A percentile compares a stretch with the other conserved stretches of the same genome.
Evolutionary conservation across 2,329 filamentous ascomycete species (phyloP).

Genomic region (Botrytis pseudocinerea): DNA sequence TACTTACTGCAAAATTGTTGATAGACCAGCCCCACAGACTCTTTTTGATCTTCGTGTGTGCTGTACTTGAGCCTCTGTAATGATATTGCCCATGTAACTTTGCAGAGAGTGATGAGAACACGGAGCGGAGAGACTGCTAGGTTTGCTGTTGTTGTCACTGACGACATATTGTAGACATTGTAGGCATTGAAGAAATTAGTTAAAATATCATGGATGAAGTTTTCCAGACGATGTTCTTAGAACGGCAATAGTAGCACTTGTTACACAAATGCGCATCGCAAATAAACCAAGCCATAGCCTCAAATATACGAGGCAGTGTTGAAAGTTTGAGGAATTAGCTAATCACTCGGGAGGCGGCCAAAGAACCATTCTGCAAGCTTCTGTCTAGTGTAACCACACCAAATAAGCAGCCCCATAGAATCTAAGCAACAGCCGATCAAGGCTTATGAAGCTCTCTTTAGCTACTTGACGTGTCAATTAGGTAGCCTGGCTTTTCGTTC

Average conservation of each 20-base stretch:
- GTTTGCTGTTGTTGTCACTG: fast-evolving
- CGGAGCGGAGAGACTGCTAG: too few species aligned
- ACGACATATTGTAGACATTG: neutral
- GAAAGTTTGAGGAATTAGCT: too few species aligned
- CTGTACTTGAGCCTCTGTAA: too few species aligned
- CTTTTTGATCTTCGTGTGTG: too few species aligned
- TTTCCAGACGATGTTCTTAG: neutral
- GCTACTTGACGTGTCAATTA: neutral
- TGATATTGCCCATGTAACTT: too few species aligned
- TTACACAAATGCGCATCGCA: neutral
- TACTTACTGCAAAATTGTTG: too few species aligned
- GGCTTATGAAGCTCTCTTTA: fast-evolving
- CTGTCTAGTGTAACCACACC: neutral
- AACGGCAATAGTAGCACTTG: neutral
- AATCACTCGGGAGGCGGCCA: neutral
- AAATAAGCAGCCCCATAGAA: neutral
- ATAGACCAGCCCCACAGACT: too few species aligned
- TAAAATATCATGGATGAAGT: neutral
- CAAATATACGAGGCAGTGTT: neutral
- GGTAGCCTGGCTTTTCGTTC: neutral
- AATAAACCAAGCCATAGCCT: neutral
- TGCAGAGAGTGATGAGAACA: too few species aligned
- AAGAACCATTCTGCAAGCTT: neutral
- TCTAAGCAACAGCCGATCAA: neutral
- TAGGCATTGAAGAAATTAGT: neutral